Base-by-base conservation (phyloP, 306 rosid genomes). In the Glycine tomentella region DNA sequence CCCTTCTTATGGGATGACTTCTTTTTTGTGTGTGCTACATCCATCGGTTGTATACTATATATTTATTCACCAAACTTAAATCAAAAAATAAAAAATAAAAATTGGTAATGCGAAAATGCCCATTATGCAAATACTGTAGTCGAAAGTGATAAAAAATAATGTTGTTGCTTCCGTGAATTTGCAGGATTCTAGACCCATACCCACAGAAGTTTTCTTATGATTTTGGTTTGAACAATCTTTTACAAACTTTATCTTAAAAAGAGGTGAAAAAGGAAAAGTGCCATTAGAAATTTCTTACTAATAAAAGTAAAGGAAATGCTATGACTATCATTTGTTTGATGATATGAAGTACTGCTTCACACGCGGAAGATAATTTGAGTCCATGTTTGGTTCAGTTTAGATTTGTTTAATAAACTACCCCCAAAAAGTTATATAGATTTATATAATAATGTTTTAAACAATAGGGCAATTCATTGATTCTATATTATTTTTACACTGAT, bases 81-180 rank as follows among this genome's bases (percentile, higher is more conserved):
- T 12, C 33, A 9, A 13, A 50, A 48, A 11, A 1, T 38, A 4
- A 49, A 48, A 11, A 1, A 2, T 40, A 46, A 45, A 11, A 6
- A 4, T 40, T n/a, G 42, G 59, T 10, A 62, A 48, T 61, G 61
- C 4, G 12, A 57, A 57, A 57, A 57, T 57, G 63, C 33, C 55
- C 66, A 20, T 45, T 78, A 16, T 72, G 69, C 63, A 67, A 57
- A 38, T 38, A 38, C 44, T 10, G 7, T n/a, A 14, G n/a, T 33
- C 5, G 13, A 3, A 34, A 69, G 40, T 69, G 15, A 61, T 62
- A 31, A 70, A 70, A 51, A 53, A 79, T 52, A 53, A 79, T 52
- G 49, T 62, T 16, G 45, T 53, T 68, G 85, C 31, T 76, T 76
- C 40, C 86, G 61, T 82, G 85, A 45, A 76, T 51, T 69, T 71